Evolutionary conservation across 129 eudicot species (phyloP).

Genomic region (Flaveria robusta): DNA sequence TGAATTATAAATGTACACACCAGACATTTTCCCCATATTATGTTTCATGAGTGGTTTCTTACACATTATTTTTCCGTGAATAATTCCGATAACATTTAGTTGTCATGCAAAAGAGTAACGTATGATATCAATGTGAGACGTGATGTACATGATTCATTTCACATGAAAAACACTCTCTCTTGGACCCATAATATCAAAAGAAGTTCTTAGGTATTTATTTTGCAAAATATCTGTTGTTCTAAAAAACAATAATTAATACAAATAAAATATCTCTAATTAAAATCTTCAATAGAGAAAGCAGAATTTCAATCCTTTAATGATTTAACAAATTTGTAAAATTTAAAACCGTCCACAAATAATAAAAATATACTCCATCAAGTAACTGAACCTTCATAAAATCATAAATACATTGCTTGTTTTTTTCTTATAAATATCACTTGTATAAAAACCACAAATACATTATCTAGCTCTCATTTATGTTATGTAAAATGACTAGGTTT

Average conservation of each 20-base stretch:
- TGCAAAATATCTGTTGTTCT: neutral
- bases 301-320: neutral
- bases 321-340: neutral
- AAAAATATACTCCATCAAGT: no score
- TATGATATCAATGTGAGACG: neutral
- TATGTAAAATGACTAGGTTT: no score
- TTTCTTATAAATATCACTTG: no score
- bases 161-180: constrained; percentile 20
- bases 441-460: no score
- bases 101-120: constrained; percentile 19
- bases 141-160: constrained; percentile 13
- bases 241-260: neutral
- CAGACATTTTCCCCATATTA: neutral
- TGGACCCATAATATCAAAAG: neutral
- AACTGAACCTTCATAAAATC: no score
- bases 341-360: neutral
- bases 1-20: neutral
- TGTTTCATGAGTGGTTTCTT: neutral
- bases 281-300: no score
- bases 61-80: neutral
- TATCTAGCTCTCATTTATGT: no score
- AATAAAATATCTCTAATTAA: neutral
- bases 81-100: neutral
- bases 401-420: no score
- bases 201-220: neutral